Evolutionary conservation across 768 basidiomycete species (phyloP).

Genomic region (Tulasnella sp.): DNA sequence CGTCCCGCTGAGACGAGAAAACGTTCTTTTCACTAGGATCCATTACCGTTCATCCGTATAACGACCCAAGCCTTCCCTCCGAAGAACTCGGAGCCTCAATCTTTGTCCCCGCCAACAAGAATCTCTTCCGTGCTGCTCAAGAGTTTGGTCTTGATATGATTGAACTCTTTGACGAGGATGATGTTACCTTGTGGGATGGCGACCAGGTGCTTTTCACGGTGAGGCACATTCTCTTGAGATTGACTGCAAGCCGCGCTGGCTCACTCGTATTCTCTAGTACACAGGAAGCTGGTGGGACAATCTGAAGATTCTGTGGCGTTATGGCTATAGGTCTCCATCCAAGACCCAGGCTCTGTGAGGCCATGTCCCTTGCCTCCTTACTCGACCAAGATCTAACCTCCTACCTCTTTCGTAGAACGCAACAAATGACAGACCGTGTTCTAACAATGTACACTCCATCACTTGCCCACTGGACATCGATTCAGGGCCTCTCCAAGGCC

Average conservation of each 20-base stretch:
- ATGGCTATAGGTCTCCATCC: constrained; percentile 56
- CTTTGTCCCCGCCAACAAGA: constrained; percentile 69
- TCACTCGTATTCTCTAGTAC: background rate
- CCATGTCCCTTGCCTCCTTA: background rate
- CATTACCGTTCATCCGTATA: constrained; percentile 67
- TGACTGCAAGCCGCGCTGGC: constrained; percentile 11
- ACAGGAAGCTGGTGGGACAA: constrained; percentile 57
- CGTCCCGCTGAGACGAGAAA: background rate
- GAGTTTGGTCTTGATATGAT: constrained; percentile 65
- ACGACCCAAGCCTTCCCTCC: constrained; percentile 48
- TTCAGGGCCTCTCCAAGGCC: constrained; percentile 46
- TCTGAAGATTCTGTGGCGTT: constrained; percentile 67
- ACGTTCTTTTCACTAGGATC: constrained; percentile 46
- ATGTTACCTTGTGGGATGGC: constrained; percentile 80
- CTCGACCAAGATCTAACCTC: constrained; percentile 18
- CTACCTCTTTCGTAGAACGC: constrained; percentile 40
- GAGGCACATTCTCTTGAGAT: constrained; percentile 27
- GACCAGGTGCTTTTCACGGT: constrained; percentile 58
- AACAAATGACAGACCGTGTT: constrained; percentile 46
- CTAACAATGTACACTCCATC: constrained; percentile 46
- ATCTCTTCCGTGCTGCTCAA: constrained; percentile 62
- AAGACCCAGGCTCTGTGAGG: constrained; percentile 35
- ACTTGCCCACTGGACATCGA: constrained; percentile 54
- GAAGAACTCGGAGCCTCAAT: constrained; percentile 82
- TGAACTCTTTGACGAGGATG: constrained; percentile 44